Evolutionary conservation across 2,329 filamentous ascomycete genomes (phyloP).

Genomic region (Trichoderma sp.): DNA sequence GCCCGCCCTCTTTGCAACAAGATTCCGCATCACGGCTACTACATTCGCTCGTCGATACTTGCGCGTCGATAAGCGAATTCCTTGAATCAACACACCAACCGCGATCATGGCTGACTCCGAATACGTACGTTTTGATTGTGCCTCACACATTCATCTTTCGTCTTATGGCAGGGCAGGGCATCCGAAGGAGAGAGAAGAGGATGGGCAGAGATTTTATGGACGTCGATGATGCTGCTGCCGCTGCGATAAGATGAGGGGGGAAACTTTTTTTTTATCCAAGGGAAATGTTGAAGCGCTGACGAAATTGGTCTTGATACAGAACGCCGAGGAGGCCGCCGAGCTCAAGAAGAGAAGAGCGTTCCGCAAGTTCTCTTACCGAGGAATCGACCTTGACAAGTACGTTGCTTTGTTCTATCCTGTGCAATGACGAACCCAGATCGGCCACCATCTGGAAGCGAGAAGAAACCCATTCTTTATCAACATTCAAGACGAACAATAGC

Average conservation of each 20-base stretch:
- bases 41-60: conserved; percentile 47
- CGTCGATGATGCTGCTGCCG: background rate
- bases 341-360: conserved; percentile 99
- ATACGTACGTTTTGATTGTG: conserved; percentile 67
- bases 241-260: conserved; percentile 3
- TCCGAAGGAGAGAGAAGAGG: background rate
- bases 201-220: conserved; percentile 27
- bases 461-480: background rate
- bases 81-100: conserved; percentile 46
- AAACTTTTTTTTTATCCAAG: background rate
- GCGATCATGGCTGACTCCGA: conserved; percentile 78
- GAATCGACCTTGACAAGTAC: conserved; percentile 99
- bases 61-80: conserved; percentile 49
- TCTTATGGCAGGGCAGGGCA: conserved; percentile 22
- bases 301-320: conserved; percentile 53
- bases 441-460: background rate
- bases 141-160: conserved; percentile 27
- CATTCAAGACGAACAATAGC: background rate
- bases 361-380: conserved; percentile 99
- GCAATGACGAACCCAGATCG: background rate
- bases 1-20: conserved; percentile 33
- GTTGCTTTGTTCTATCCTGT: conserved; percentile 41
- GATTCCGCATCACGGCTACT: conserved; percentile 41
- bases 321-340: conserved; percentile 97
- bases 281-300: background rate